Evolutionary conservation across 306 rosid genomes (phyloP), one percentile per base, ranked within the genome.

Genomic region (Prosopis cineraria): DNA sequence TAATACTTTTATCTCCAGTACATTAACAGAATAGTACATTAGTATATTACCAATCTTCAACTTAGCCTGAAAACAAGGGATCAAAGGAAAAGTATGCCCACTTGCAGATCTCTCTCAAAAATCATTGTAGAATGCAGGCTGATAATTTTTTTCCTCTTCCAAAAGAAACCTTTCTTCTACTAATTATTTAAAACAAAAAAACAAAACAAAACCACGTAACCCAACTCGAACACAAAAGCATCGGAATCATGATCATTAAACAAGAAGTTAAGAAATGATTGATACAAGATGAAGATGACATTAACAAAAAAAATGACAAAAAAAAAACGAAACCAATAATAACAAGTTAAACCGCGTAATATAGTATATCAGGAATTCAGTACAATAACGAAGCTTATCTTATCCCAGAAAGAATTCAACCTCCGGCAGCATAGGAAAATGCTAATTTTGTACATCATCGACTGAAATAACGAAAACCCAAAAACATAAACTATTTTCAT

Each of bases 1-100:
- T 75, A 75, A 52, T 45, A 69, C 55, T 62, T 62, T 36, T 24
- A 76, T 50, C 27, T 2, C 80, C 29, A 30, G 33, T 47, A 70
- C 0, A 62, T 48, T 29, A 68, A 29, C 29, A 39, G 16, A 68
- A 25, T 4, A 41, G 47, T 41, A 41, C 16, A 24, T 50, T 17
- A 55, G 56, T 39, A 73, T 30, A 55, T 73, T 30, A 30, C 29
- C 22, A 53, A 66, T 73, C 62, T 65, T 52, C 50, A 55, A 53
- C 41, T 27, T 63, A 37, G 40, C 60, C n/a, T n/a, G n/a, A n/a
- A n/a, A n/a, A n/a, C n/a, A n/a, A n/a, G n/a, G 62, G 25, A 34
- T 24, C 19, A 70, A 60, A 20, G 68, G 73, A 34, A 72, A 79
- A 63, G 47, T 12, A 50, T 36, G 30, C 27, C 41, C 73, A 65